Evolutionary conservation across 352 stramenopile species (phyloP).

Genomic region (Globisporangium canariense): DNA sequence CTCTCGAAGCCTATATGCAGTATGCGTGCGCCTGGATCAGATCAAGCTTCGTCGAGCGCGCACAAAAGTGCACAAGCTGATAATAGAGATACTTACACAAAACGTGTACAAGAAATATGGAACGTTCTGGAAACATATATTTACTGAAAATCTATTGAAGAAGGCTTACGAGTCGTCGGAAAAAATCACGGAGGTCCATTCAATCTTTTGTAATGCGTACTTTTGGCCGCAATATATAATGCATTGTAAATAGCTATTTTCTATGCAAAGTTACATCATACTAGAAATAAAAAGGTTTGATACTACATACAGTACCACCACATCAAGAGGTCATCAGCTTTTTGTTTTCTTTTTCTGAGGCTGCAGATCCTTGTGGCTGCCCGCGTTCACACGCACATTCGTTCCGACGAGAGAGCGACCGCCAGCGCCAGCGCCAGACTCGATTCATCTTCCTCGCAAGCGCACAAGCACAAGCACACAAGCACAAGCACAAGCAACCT

Average conservation of each 20-base stretch:
- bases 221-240: neutral
- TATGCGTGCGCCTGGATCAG: too few relatives aligned
- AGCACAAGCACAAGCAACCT: neutral
- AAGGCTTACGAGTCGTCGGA: neutral
- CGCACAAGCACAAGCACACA: neutral
- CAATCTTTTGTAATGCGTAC: neutral
- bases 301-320: neutral
- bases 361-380: slow-evolving; percentile 2
- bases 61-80: too few relatives aligned
- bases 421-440: neutral
- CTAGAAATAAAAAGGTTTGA: neutral
- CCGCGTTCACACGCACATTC: neutral
- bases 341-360: slow-evolving; percentile 8
- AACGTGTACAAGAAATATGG: too few relatives aligned
- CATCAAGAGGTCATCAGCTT: neutral
- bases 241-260: neutral
- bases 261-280: too few relatives aligned
- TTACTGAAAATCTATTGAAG: too few relatives aligned
- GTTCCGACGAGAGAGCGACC: neutral
- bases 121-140: too few relatives aligned
- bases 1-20: too few relatives aligned
- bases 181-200: neutral
- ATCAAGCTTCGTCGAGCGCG: too few relatives aligned
- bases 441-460: slow-evolving; percentile 2
- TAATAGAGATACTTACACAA: too few relatives aligned